phyloP scores from a whole-genome alignment of 2,329 filamentous ascomycete species.

The Sclerotinia spermophila region DNA sequence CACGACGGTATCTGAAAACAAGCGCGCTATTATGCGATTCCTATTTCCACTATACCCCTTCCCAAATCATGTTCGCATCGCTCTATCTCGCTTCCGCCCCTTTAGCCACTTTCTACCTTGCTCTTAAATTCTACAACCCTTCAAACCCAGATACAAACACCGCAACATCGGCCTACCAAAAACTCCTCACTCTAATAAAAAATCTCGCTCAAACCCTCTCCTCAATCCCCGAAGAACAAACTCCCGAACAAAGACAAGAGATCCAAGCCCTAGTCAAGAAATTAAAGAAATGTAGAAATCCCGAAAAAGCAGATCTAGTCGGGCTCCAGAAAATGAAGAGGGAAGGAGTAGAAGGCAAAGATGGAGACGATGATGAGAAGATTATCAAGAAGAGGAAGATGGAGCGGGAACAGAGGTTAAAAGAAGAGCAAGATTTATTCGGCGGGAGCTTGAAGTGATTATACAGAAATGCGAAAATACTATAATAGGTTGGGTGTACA shows the following conservation, averaged over 20 bases:
- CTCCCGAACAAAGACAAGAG: conserved; percentile 41
- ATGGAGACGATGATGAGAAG: conserved; percentile 34
- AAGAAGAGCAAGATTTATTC: conserved; percentile 37
- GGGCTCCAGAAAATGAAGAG: conserved; percentile 58
- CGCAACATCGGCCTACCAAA: background rate
- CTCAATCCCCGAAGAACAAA: conserved; percentile 22
- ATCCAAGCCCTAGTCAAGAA: conserved; percentile 63
- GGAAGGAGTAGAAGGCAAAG: conserved; percentile 37
- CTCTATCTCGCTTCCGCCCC: conserved; percentile 70
- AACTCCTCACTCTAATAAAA: background rate
- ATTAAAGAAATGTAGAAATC: conserved; percentile 69
- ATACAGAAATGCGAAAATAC: conserved; percentile 21
- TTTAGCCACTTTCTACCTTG: conserved; percentile 42
- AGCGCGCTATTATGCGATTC: conserved; percentile 84
- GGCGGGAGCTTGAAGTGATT: conserved; percentile 26
- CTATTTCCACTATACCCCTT: conserved; percentile 95
- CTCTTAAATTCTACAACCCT: conserved; percentile 30
- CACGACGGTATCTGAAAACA: conserved; percentile 70
- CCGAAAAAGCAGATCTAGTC: conserved; percentile 69
- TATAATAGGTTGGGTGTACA: conserved; percentile 16
- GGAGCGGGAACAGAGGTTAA: conserved; percentile 40
- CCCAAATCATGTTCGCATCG: conserved; percentile 87
- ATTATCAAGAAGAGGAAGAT: conserved; percentile 41
- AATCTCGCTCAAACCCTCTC: background rate
- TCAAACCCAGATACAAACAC: conserved; percentile 1